A percentile compares a stretch with the other conserved stretches of the same genome.
phyloP scores from a whole-genome alignment of 78 protist species.

The Dictyostelium brefeldianum region DNA sequence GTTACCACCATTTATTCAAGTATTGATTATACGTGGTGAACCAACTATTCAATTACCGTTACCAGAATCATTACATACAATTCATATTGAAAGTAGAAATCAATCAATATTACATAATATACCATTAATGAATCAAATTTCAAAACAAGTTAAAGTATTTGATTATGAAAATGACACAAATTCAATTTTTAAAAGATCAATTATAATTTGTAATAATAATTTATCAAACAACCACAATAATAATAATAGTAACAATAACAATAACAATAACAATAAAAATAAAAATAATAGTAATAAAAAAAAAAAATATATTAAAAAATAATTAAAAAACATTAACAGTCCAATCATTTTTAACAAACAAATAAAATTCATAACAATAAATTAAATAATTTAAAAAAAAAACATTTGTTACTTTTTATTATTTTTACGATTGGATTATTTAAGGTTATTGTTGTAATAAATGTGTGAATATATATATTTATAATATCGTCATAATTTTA shows the following conservation, averaged over 20 bases:
- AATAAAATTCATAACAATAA: neutral
- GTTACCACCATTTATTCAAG: slow-evolving; percentile 6
- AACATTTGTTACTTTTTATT: too few relatives aligned
- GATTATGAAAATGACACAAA: slow-evolving; percentile 10
- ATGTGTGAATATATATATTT: too few relatives aligned
- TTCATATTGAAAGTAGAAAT: slow-evolving; percentile 7
- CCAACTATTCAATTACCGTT: slow-evolving; percentile 14
- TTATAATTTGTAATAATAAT: neutral
- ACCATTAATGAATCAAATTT: neutral
- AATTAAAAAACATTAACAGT: neutral
- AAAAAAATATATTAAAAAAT: neutral
- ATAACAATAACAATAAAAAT: neutral
- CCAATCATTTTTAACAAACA: too few relatives aligned
- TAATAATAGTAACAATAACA: neutral
- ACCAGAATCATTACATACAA: neutral
- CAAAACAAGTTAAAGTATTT: neutral
- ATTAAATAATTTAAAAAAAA: neutral
- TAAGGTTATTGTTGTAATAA: too few relatives aligned
- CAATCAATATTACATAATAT: neutral
- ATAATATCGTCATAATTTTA: too few relatives aligned
- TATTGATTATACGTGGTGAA: slow-evolving; percentile 7
- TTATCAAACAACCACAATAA: neutral
- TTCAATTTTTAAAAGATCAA: neutral
- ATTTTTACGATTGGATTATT: too few relatives aligned
- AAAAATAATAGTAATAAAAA: neutral